Percentiles rank a stretch among this genome's conserved stretches.
These are phyloP conservation scores for Pelargonium citronellum DNA, from an alignment of 441 rosid species.

Conservation along the genomic window DNA sequence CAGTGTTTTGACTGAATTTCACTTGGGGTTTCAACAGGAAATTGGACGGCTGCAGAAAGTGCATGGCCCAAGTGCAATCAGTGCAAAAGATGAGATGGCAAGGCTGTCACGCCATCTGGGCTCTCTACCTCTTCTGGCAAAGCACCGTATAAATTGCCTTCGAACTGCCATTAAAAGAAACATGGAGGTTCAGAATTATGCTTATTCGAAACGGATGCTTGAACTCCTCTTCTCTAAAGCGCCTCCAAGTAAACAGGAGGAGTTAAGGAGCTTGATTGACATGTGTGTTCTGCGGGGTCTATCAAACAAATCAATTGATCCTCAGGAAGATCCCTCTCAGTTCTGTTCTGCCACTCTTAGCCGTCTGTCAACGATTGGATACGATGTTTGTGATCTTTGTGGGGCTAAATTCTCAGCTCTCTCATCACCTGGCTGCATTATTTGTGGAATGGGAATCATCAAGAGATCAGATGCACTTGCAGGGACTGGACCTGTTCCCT, in stretches of 20 bases:
- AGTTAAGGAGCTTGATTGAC: slow-evolving; percentile 73
- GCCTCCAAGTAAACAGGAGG: slow-evolving; percentile 85
- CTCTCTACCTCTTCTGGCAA: slow-evolving; percentile 83
- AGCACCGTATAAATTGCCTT: slow-evolving; percentile 91
- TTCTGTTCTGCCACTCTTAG: slow-evolving; percentile 94
- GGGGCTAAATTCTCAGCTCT: slow-evolving; percentile 95
- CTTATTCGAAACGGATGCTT: slow-evolving; percentile 90
- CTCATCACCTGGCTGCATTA: slow-evolving; percentile 83
- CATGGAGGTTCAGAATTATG: slow-evolving; percentile 97
- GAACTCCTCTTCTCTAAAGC: slow-evolving; percentile 92
- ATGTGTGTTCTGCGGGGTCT: slow-evolving; percentile 86
- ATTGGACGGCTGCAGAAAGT: slow-evolving; percentile 78
- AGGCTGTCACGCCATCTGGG: slow-evolving; percentile 88
- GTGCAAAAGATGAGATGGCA: slow-evolving; percentile 99
- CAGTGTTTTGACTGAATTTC: neutral
- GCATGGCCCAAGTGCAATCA: slow-evolving; percentile 82
- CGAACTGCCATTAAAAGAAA: slow-evolving; percentile 91
- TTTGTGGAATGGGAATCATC: slow-evolving; percentile 96
- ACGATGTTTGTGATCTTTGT: slow-evolving; percentile 93
- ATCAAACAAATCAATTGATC: slow-evolving; percentile 90
- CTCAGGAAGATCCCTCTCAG: slow-evolving; percentile 88
- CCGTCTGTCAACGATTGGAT: slow-evolving; percentile 90
- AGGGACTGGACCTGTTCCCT: slow-evolving; percentile 42
- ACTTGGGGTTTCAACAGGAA: slow-evolving; percentile 49
- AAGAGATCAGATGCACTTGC: slow-evolving; percentile 82